These are phyloP conservation scores for Letharia columbiana DNA, from an alignment of 495 filamentous ascomycete genomes.

Conservation along the genomic window DNA sequence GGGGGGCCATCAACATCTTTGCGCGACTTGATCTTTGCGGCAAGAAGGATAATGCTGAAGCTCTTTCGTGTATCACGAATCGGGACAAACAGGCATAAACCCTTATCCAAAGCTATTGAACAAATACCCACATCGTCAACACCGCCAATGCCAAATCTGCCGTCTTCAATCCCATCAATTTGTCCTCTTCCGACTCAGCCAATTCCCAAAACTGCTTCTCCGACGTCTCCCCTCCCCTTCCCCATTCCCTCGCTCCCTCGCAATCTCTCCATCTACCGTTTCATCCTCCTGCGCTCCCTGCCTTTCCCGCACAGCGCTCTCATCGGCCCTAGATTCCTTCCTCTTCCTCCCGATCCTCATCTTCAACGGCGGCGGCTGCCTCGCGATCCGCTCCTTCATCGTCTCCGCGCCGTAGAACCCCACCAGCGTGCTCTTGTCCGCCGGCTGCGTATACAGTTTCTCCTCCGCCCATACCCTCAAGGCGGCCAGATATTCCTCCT, in stretches of 20 bases:
- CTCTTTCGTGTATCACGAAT: background rate
- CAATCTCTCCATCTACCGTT: background rate
- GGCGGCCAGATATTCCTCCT: constrained; percentile 7
- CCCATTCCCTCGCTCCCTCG: background rate
- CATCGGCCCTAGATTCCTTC: background rate
- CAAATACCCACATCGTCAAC: background rate
- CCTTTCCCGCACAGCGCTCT: background rate
- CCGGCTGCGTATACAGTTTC: background rate
- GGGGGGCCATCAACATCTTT: background rate
- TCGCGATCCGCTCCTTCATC: constrained; percentile 13
- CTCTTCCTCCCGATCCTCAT: constrained; percentile 6
- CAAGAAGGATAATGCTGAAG: background rate
- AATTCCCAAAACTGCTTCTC: constrained; percentile 4
- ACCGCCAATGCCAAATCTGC: background rate
- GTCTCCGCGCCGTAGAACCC: constrained; percentile 13
- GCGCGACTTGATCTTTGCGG: background rate
- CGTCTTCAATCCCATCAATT: background rate
- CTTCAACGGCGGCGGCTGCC: constrained; percentile 3
- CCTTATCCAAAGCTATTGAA: too few species aligned
- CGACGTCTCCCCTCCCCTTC: background rate
- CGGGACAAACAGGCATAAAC: background rate
- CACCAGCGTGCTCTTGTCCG: constrained; percentile 5
- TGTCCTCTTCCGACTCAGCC: constrained; percentile 16
- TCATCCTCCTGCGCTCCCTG: background rate
- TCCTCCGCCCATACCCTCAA: constrained; percentile 15